phyloP scores from a whole-genome alignment of 495 filamentous ascomycete genomes.

The Xylaria sp. region DNA sequence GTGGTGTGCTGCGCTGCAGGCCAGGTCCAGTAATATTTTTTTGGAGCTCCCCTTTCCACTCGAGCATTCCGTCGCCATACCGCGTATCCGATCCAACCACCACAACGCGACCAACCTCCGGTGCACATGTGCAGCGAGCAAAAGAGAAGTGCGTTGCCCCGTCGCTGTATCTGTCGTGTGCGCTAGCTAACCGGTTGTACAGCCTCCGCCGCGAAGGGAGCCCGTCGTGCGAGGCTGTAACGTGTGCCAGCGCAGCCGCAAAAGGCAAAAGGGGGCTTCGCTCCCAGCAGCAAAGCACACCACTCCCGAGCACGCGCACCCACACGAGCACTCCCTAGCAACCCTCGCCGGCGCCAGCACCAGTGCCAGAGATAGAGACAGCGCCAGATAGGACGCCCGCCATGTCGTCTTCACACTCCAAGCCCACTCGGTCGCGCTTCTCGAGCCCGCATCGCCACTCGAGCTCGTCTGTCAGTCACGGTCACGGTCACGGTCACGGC shows the following conservation, averaged over 20 bases:
- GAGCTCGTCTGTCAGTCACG: conserved; percentile 35
- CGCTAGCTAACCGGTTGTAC: conserved; percentile 13
- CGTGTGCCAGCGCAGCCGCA: conserved; percentile 26
- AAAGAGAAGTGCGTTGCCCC: conserved; percentile 25
- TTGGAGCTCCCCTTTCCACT: conserved; percentile 20
- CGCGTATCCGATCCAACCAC: conserved; percentile 23
- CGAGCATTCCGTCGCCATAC: conserved; percentile 29
- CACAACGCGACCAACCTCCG: conserved; percentile 16
- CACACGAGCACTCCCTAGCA: conserved; percentile 11
- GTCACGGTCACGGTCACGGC: conserved; percentile 32
- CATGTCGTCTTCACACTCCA: conserved; percentile 47
- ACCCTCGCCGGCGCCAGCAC: no score
- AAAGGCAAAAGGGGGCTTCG: conserved; percentile 32
- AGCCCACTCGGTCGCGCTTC: conserved; percentile 58
- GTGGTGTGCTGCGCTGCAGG: not conserved
- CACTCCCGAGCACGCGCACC: no score
- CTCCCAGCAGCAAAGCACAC: no score
- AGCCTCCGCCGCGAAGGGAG: conserved; percentile 20
- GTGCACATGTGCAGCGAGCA: conserved; percentile 21
- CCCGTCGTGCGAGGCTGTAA: conserved; percentile 23
- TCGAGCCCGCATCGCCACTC: conserved; percentile 59
- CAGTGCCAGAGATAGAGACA: no score
- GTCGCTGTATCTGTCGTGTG: not conserved
- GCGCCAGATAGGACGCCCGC: conserved; percentile 26
- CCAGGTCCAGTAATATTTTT: conserved; percentile 24